Evolutionary conservation across 2,329 filamentous ascomycete genomes (phyloP).

Genomic region (Sphaceloma murrayae): DNA sequence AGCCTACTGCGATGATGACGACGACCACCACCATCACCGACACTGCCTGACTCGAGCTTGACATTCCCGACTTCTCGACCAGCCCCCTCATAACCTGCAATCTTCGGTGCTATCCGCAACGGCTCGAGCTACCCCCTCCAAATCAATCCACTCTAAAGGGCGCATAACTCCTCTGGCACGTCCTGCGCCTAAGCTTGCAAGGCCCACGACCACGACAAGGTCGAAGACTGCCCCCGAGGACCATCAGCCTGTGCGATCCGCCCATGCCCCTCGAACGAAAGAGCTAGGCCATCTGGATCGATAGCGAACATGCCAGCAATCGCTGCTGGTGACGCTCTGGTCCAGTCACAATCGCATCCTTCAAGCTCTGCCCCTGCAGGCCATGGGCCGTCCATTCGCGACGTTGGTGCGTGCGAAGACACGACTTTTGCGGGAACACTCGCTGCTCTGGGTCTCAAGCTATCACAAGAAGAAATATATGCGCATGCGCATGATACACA

Average conservation of each 20-base stretch:
- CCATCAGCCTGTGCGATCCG: neutral
- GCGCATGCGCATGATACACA: neutral
- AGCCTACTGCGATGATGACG: too few species aligned
- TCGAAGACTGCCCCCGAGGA: neutral
- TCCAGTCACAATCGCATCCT: constrained; percentile 1
- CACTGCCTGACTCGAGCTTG: neutral
- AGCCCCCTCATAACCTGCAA: constrained; percentile 8
- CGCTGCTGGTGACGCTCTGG: constrained; percentile 10
- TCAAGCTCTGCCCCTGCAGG: constrained; percentile 3
- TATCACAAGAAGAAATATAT: constrained; percentile 1
- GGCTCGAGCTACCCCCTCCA: constrained; percentile 1
- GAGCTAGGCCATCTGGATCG: constrained; percentile 8
- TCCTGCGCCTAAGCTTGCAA: too few species aligned
- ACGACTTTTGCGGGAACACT: neutral
- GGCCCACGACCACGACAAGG: neutral
- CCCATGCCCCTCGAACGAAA: constrained; percentile 3
- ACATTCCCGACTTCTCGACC: constrained; percentile 1
- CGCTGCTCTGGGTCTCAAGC: constrained; percentile 3
- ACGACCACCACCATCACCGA: neutral
- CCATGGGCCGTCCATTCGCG: constrained; percentile 3
- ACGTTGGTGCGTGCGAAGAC: neutral
- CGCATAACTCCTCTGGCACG: too few species aligned
- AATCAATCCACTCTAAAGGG: neutral
- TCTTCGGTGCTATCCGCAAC: constrained; percentile 2
- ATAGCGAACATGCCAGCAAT: constrained; percentile 12